Conservation (phyloP, 2,329 filamentous ascomycete genomes). For the Mollisia scopiformis region DNA sequence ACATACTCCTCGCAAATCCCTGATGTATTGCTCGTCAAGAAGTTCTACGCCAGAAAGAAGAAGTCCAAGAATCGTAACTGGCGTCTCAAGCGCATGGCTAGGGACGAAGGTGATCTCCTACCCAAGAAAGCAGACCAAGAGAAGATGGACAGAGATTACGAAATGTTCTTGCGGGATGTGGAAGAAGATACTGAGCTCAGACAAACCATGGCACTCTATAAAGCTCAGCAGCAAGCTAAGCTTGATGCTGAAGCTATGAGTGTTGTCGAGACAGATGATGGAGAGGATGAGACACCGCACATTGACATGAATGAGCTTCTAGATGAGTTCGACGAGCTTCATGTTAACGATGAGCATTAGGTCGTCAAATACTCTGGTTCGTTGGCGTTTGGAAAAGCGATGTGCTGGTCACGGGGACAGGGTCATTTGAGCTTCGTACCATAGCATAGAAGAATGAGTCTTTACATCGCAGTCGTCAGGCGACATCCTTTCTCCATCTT, state of each 20-base stretch:
- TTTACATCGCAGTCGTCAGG: not conserved
- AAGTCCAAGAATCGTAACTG: slow-evolving; percentile 86
- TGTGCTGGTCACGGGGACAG: not conserved
- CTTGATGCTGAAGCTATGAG: slow-evolving; percentile 68
- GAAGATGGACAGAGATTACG: slow-evolving; percentile 89
- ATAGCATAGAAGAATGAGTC: not conserved
- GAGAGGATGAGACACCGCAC: slow-evolving; percentile 67
- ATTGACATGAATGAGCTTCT: slow-evolving; percentile 82
- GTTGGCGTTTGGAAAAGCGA: slow-evolving; percentile 5
- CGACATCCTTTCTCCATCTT: too few species aligned
- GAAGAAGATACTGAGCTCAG: slow-evolving; percentile 93
- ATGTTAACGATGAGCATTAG: slow-evolving; percentile 47
- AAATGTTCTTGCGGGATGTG: slow-evolving; percentile 95
- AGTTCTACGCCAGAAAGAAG: slow-evolving; percentile 85
- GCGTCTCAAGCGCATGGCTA: slow-evolving; percentile 91
- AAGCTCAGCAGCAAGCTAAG: slow-evolving; percentile 51
- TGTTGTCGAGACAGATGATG: slow-evolving; percentile 63
- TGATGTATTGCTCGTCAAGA: slow-evolving; percentile 95
- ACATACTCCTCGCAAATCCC: slow-evolving; percentile 80
- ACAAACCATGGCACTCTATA: slow-evolving; percentile 84
- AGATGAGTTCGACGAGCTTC: slow-evolving; percentile 91
- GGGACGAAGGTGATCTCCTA: slow-evolving; percentile 85
- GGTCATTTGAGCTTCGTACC: not conserved
- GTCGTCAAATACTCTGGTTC: not conserved
- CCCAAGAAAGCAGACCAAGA: slow-evolving; percentile 88